Base-by-base conservation (phyloP, 257 asterid species). In the Jaltomata sinuosa region DNA sequence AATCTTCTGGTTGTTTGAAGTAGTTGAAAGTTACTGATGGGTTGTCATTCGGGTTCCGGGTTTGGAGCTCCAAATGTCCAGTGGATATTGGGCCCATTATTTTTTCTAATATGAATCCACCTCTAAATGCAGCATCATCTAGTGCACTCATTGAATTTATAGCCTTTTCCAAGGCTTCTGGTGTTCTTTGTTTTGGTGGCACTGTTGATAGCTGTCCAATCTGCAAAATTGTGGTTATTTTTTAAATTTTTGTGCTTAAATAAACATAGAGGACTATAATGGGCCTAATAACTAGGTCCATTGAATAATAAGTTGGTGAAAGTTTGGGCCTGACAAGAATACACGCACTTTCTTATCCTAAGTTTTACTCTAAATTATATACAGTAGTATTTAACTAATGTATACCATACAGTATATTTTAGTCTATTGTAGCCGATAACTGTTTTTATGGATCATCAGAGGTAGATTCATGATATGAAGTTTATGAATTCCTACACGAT, bases 51-150 rank as follows among this genome's bases (percentile, higher is more conserved):
- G 94, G 94, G 85, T 91, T 86, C 27, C 42, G 87, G 88, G 50
- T 89, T 25, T 19, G 59, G 71, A 95, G 97, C 31, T 65, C 84
- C 31, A 94, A 77, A 59, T 95, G 86, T 67, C 99, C 99, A 6
- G 84, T 89, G 49, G 99, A 95, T 65, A 89, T 47, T 1, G 99
- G 99, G 53, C 97, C 97, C 87, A 62, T 92, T 25, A 94, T 52
- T 38, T 95, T 95, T 80, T 95, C 99, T 3, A 94, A 83, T 34
- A 95, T 88, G 92, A 95, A 94, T 38, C 99, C 99, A 7, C 99
- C 99, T 29, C 84, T 76, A 71, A 95, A 92, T 2, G 83, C 89
- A 2, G 88, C 27, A 5, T 88, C 89, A 6, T 89, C 90, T 4
- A 93, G 91, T 64, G 86, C 71, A 87, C 90, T 82, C 93, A 94